Evolutionary conservation across 2,329 filamentous ascomycete genomes (phyloP), one percentile per base, ranked within the genome.

Genomic region (Coniochaeta prunicola): DNA sequence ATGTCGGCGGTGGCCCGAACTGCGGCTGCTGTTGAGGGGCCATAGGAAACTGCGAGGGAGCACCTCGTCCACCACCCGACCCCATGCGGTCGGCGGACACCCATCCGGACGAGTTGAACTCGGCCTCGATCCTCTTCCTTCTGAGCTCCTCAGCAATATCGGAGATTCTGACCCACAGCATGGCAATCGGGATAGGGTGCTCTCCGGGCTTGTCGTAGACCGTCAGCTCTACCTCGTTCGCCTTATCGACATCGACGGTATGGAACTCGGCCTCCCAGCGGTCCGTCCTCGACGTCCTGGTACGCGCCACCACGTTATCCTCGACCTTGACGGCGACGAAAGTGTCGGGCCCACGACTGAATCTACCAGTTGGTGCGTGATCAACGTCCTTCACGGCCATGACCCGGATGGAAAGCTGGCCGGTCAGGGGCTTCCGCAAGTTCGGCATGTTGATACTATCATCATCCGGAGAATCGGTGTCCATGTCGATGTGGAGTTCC

Each of bases 141-240:
- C 94, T 89, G 82, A 99, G 93, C 74, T 99, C 94, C 71, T 99
- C 94, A 1, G 92, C 91, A 64, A 99, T 96, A 72, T 99, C 94
- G 17, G 94, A 96, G 69, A 99, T 93, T 61, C 94, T 84, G 60
- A 99, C 87, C 94, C 94, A 99, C 15, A 97, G 82, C 81, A 99
- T 87, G 59, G 89, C 94, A 68, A 99, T 96, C 42, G 94, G 94
- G 57, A 96, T 86, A 15, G 92, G 88, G 66, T 96, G 90, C 67
- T 97, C 92, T 63, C 88, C 87, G 2, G 92, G 88, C 76, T 96
- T 97, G 73, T 99, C 94, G 73, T 99, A 99, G 12, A 99, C 92
- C 0, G 92, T 97, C 58, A 99, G 84, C 71, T 99, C 94, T 62
- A 99, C 91, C 75, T 99, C 94, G 73, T 99, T 99, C 57, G 94